Evolutionary conservation across 2,329 filamentous ascomycete species (phyloP), one percentile per base, ranked within the genome.

Genomic region (Aspergillus chevalieri): DNA sequence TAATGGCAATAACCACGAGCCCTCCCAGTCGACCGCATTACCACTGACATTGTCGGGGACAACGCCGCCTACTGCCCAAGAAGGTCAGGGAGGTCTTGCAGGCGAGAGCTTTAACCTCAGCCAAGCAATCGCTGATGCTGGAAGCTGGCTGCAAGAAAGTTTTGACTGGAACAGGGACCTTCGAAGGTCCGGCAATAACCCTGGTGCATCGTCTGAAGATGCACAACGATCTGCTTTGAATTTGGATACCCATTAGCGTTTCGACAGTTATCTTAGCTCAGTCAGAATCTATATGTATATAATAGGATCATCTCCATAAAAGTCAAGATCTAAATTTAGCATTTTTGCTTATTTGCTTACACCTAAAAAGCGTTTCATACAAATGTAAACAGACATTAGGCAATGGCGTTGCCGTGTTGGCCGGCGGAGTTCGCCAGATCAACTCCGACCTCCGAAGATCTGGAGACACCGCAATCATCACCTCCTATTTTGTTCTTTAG

Each of bases 61-160:
- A 7, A 67, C 65, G 3, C 61, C 60, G 1, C 55, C 57, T 10
- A 67, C 62, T 6, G 61, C 54, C 9, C 66, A 69, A 47, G 67
- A 70, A 48, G 66, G 66, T 4, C 70, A 72, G 54, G 63, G 62
- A 15, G 55, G 47, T 21, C 51, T 57, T 43, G 63, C 61, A 36
- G 49, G 55, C 9, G 67, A 72, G 8, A 65, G 61, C n/a, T 74
- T 74, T 46, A 66, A 73, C 48, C 63, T 74, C 4, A 69, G 64
- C 41, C 67, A 71, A 55, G 71, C 70, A 1, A 72, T 75, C n/a
- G 67, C 67, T 5, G 73, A 75, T 48, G 62, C 71, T 8, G 72
- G 72, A 4, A 74, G 69, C 52, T 75, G 70, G 63, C 57, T 75
- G n/a, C 67, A 66, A 34, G 63, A 72, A 46, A 73, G 67, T 50